Conservation (phyloP, 495 filamentous ascomycete genomes). For the Penicillium taxi region DNA sequence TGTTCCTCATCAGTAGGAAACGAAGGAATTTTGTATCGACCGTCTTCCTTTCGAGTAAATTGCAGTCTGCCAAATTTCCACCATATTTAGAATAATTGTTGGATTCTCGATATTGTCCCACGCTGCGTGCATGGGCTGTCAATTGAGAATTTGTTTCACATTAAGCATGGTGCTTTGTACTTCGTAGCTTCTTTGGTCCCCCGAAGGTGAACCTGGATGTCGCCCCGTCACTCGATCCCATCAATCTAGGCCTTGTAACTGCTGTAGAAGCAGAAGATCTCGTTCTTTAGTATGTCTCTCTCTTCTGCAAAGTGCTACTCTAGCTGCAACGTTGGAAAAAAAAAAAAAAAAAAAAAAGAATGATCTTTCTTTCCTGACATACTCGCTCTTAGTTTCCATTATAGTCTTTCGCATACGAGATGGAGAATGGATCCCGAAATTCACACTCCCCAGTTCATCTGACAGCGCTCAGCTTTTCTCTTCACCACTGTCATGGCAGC, state of each 20-base stretch:
- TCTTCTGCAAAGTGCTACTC: too few relatives aligned
- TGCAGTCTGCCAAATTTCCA: too few relatives aligned
- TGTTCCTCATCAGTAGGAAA: too few relatives aligned
- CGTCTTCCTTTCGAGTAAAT: too few relatives aligned
- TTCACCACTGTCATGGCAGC: slow-evolving; percentile 63
- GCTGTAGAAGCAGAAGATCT: slow-evolving; percentile 53
- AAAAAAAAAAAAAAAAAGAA: too few relatives aligned
- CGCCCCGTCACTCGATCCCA: slow-evolving; percentile 56
- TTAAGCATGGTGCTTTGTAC: too few relatives aligned
- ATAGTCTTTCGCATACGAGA: slow-evolving; percentile 62
- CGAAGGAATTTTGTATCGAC: too few relatives aligned
- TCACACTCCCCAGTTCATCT: slow-evolving; percentile 56
- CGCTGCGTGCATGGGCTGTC: too few relatives aligned
- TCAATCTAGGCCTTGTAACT: slow-evolving; percentile 57
- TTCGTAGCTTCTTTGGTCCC: slow-evolving; percentile 50
- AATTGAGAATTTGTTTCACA: too few relatives aligned
- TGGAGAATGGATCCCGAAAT: slow-evolving; percentile 63
- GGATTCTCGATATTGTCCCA: too few relatives aligned
- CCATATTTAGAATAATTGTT: too few relatives aligned
- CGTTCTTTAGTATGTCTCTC: slow-evolving; percentile 50
- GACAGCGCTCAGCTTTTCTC: slow-evolving; percentile 57
- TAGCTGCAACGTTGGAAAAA: too few relatives aligned
- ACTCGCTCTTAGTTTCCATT: slow-evolving; percentile 48
- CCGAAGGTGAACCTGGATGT: slow-evolving; percentile 52
- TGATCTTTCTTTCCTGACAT: not conserved